Conservation (phyloP, 2,329 filamentous ascomycete genomes). For the Drechslerella coelobrocha region DNA sequence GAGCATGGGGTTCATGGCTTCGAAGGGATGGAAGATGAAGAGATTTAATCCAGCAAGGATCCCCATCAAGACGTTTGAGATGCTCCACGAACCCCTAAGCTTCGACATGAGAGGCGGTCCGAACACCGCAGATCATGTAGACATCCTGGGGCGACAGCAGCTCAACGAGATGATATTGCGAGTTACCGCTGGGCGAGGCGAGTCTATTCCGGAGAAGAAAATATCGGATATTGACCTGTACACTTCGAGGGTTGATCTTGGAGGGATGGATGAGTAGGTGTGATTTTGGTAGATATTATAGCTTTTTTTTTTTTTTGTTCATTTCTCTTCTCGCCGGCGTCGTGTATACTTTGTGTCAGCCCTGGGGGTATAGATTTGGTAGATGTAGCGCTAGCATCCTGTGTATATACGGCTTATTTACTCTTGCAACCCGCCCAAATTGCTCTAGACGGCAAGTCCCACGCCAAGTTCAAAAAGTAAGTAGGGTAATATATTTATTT, state of each 20-base stretch:
- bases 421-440: too few species aligned
- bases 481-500: too few species aligned
- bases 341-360: too few species aligned
- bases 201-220: conserved; percentile 47
- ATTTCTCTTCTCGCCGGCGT: too few species aligned
- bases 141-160: conserved; percentile 86
- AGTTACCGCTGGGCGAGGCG: conserved; percentile 76
- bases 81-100: conserved; percentile 92
- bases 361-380: too few species aligned
- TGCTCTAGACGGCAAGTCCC: too few species aligned
- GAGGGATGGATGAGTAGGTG: conserved; percentile 43
- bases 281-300: conserved; percentile 11
- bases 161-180: conserved; percentile 89
- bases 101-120: conserved; percentile 77
- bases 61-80: conserved; percentile 85
- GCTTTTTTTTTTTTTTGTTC: background rate
- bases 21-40: conserved; percentile 90
- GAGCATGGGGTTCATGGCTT: conserved; percentile 94
- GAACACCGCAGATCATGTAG: conserved; percentile 83
- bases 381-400: too few species aligned
- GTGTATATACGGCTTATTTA: too few species aligned
- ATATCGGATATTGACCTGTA: conserved; percentile 49
- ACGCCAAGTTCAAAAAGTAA: too few species aligned
- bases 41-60: conserved; percentile 88
- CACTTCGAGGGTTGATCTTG: conserved; percentile 41